Conservation (phyloP, 148 eudicot species). For the Persicaria tinctoria region DNA sequence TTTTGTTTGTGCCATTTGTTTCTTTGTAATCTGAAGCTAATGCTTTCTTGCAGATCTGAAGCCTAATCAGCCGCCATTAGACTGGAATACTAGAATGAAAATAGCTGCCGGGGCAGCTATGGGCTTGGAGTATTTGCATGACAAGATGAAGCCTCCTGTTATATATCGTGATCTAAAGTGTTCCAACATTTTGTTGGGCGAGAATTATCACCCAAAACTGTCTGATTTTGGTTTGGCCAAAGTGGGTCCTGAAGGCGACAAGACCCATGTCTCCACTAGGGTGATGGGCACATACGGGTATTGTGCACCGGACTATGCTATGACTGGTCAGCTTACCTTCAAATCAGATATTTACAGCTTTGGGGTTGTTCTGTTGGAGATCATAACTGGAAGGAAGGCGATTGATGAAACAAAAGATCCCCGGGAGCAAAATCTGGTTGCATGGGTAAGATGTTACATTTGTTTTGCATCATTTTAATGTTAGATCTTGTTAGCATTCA, state of each 20-base stretch:
- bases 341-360: constrained; percentile 18
- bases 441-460: constrained; percentile 8
- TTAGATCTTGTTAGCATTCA: neutral
- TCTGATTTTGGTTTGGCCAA: constrained; percentile 17
- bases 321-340: constrained; percentile 14
- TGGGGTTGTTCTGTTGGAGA: constrained; percentile 16
- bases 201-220: constrained; percentile 9
- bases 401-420: constrained; percentile 7
- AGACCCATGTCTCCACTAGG: constrained; percentile 17
- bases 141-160: constrained; percentile 16
- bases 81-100: constrained; percentile 17
- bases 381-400: constrained; percentile 15
- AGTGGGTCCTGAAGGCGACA: constrained; percentile 15
- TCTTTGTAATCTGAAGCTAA: neutral
- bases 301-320: constrained; percentile 18
- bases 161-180: constrained; percentile 17
- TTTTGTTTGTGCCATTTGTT: neutral
- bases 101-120: constrained; percentile 15
- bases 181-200: constrained; percentile 9
- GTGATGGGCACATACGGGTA: constrained; percentile 18
- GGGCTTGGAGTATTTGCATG: constrained; percentile 18
- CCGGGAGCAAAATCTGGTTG: constrained; percentile 8
- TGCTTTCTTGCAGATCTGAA: constrained; percentile 3
- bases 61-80: constrained; percentile 11
- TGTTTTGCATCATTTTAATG: neutral